Conservation (phyloP, 2,329 filamentous ascomycete species). For the Emmonsia crescens region DNA sequence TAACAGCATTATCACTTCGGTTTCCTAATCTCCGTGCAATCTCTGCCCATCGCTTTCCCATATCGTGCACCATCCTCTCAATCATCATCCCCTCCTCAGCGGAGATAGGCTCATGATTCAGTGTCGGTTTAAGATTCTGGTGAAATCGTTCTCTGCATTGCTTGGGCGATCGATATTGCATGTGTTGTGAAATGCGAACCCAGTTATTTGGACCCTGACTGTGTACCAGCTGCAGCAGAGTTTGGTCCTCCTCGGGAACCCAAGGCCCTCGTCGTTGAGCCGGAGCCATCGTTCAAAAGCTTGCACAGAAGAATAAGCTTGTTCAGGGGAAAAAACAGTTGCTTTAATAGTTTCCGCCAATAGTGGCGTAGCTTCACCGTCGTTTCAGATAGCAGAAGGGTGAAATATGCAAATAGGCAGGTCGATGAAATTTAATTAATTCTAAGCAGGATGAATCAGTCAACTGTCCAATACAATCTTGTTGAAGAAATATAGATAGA, state of each 20-base stretch:
- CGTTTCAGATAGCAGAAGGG: background rate
- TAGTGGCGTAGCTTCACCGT: background rate
- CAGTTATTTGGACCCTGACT: conserved; percentile 72
- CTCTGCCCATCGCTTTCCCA: conserved; percentile 87
- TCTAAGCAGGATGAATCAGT: background rate
- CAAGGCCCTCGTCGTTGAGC: conserved; percentile 67
- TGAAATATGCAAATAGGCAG: background rate
- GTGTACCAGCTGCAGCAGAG: conserved; percentile 59
- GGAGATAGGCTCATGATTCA: conserved; percentile 65
- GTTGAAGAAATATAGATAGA: background rate
- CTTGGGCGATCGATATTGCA: conserved; percentile 74
- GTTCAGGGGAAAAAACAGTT: background rate
- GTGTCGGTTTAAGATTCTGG: conserved; percentile 72
- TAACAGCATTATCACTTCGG: conserved; percentile 88
- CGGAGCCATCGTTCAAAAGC: conserved; percentile 28
- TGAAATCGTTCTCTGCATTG: conserved; percentile 92
- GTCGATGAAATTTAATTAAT: background rate
- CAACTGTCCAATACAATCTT: background rate
- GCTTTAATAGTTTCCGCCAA: background rate
- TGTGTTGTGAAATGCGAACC: conserved; percentile 70
- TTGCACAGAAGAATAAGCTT: background rate
- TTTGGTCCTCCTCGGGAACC: conserved; percentile 65
- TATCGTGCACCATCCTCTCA: conserved; percentile 61
- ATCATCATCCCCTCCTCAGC: conserved; percentile 61
- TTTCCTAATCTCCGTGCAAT: conserved; percentile 73